A percentile compares a stretch with the other conserved stretches of the same genome.
These are phyloP conservation scores for Penicillium steckii DNA, from an alignment of 495 filamentous ascomycete genomes.

Conservation along the genomic window DNA sequence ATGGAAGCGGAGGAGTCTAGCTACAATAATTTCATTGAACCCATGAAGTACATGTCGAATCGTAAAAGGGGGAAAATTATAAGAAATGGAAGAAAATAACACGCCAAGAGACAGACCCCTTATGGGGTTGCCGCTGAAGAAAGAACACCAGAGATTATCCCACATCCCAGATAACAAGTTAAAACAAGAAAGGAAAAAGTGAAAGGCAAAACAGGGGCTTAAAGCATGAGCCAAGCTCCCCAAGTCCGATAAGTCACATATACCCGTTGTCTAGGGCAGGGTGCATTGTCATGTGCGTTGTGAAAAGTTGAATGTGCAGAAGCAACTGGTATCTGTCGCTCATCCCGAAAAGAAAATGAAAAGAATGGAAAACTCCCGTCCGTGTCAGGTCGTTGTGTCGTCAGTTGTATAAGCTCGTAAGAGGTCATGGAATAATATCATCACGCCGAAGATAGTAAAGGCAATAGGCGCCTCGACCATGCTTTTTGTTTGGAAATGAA, in stretches of 20 bases:
- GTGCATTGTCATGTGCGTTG: constrained; percentile 8
- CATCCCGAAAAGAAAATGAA: constrained; percentile 19
- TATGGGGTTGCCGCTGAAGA: not conserved
- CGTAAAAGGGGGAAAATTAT: constrained; percentile 14
- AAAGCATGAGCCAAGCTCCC: constrained; percentile 11
- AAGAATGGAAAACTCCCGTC: too few relatives aligned
- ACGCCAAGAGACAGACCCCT: not conserved
- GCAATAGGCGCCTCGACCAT: constrained; percentile 16
- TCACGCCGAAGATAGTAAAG: constrained; percentile 17
- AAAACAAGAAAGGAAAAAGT: constrained; percentile 7
- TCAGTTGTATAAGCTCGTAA: constrained; percentile 29
- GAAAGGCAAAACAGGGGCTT: constrained; percentile 5
- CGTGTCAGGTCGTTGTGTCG: constrained; percentile 16
- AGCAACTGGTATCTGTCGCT: constrained; percentile 2
- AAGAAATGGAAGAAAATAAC: constrained; percentile 9
- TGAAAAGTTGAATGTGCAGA: constrained; percentile 3
- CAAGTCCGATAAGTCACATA: constrained; percentile 6
- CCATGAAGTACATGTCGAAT: constrained; percentile 22
- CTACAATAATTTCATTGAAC: constrained; percentile 19
- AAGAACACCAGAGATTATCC: not conserved
- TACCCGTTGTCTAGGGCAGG: not conserved
- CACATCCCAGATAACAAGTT: not conserved
- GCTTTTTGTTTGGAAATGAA: constrained; percentile 4
- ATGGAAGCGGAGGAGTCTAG: constrained; percentile 8
- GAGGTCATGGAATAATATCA: constrained; percentile 20